Conservation (phyloP, 441 rosid species). For the Corymbia calophylla region DNA sequence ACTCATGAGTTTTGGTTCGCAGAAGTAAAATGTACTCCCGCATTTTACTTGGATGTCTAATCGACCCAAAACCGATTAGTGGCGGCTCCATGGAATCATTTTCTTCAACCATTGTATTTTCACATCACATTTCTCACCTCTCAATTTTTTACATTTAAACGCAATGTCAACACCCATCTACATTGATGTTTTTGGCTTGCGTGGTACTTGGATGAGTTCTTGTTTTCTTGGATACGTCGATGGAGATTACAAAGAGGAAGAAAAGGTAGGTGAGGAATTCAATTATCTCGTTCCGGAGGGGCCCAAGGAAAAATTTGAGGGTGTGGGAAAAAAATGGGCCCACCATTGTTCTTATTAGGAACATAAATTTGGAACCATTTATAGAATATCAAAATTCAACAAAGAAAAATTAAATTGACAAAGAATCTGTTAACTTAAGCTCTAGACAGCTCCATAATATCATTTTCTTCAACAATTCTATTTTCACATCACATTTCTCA, state of each 20-base stretch:
- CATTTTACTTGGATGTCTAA: no score
- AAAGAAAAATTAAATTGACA: neutral
- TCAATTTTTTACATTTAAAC: neutral
- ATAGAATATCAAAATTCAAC: neutral
- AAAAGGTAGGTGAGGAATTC: no score
- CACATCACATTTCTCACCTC: neutral
- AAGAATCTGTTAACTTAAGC: neutral
- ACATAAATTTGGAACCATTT: neutral
- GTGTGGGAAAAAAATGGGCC: neutral
- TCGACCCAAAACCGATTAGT: no score
- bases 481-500: neutral
- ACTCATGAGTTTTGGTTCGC: no score
- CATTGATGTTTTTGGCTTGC: neutral
- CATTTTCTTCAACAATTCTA: neutral
- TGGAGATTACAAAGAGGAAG: neutral
- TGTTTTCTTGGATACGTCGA: neutral
- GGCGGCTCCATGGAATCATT: neutral
- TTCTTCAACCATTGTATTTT: neutral
- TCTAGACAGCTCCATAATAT: neutral
- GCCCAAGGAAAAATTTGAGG: neutral
- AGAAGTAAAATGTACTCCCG: no score
- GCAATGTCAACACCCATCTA: neutral
- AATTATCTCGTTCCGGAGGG: neutral
- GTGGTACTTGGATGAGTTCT: neutral
- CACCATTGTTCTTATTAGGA: neutral